phyloP scores from a whole-genome alignment of 2,329 filamentous ascomycete genomes.

The Microcyclospora tardicrescens region DNA sequence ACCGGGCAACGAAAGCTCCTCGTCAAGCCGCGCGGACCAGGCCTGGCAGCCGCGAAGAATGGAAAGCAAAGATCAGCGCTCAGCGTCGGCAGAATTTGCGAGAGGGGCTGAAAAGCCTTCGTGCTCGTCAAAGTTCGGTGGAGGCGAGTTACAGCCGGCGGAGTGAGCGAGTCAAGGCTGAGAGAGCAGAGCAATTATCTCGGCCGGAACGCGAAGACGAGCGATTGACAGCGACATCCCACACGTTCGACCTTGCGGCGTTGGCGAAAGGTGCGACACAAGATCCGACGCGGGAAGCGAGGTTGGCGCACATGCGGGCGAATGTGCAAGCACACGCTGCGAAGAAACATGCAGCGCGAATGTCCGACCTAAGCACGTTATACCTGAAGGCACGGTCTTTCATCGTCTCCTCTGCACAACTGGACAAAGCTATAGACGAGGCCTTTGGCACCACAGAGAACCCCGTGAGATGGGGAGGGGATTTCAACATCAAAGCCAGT shows the following conservation, averaged over 20 bases:
- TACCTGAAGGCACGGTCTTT: slow-evolving; percentile 83
- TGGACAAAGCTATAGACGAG: slow-evolving; percentile 58
- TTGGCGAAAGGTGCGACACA: slow-evolving; percentile 29
- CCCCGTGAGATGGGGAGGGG: slow-evolving; percentile 11
- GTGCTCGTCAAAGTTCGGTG: slow-evolving; percentile 45
- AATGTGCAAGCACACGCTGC: slow-evolving; percentile 12
- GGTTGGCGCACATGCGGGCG: slow-evolving; percentile 30
- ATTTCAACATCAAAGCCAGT: slow-evolving; percentile 1
- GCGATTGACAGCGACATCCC: slow-evolving; percentile 55
- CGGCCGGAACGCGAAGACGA: slow-evolving; percentile 65
- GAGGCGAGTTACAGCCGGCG: slow-evolving; percentile 25
- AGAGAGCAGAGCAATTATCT: slow-evolving; percentile 39
- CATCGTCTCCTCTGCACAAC: slow-evolving; percentile 68
- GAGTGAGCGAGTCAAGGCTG: slow-evolving; percentile 37
- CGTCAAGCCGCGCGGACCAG: slow-evolving; percentile 7
- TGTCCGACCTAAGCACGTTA: slow-evolving; percentile 66
- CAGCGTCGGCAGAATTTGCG: slow-evolving; percentile 58
- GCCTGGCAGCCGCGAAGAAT: slow-evolving; percentile 41
- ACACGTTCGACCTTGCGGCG: slow-evolving; percentile 27
- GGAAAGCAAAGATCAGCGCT: slow-evolving; percentile 63
- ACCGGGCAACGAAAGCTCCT: slow-evolving; percentile 12
- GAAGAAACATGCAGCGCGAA: slow-evolving; percentile 13
- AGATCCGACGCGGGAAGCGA: slow-evolving; percentile 50
- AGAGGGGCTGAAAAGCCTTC: slow-evolving; percentile 57
- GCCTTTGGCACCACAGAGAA: slow-evolving; percentile 54